Evolutionary conservation across 257 asterid genomes (phyloP), one percentile per base, ranked within the genome.

Genomic region (Nicotiana paniculata): DNA sequence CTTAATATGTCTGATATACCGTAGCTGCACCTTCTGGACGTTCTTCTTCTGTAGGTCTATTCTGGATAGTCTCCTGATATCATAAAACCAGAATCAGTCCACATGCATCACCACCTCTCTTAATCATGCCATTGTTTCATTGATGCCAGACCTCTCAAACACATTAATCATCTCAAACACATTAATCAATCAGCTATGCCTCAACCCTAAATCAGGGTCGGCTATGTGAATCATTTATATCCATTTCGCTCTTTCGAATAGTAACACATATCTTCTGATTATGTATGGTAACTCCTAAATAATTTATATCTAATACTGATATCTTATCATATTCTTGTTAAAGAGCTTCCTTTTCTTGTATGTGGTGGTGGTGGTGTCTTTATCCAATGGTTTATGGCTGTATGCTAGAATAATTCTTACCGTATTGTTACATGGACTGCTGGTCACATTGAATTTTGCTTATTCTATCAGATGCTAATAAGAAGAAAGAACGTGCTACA

Each of bases 401-500:
- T 11, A 69, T 69, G 33, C 13, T n/a, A 39, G 57, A 69, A 37
- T 37, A 69, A 32, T 39, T 69, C 18, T 69, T 69, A 69, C 18
- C 43, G 5, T n/a, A 4, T 69, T 17, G 4, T 39, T 69, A 13
- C 11, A 10, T 3, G 54, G 57, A 39, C 77, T n/a, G 57, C 46
- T 69, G 57, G 46, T 69, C 57, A 69, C 78, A 12, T 46, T 15
- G 58, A 70, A 8, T 43, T 70, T 43, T 70, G 11, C 21, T 12
- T 66, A 77, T 0, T 77, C 70, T 66, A 82, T 48, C 84, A 92
- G 97, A 89, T 86, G 90, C 84, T 51, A 91, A 86, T 62, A 81
- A 89, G 33, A 92, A 90, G 87, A 92, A 92, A 85, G 97, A 83
- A 26, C 84, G 86, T 39, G 82, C 95, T 37, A 88, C 87, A 86